Evolutionary conservation across 1,284 basidiomycete species (phyloP).

Genomic region (Trametes sp.): DNA sequence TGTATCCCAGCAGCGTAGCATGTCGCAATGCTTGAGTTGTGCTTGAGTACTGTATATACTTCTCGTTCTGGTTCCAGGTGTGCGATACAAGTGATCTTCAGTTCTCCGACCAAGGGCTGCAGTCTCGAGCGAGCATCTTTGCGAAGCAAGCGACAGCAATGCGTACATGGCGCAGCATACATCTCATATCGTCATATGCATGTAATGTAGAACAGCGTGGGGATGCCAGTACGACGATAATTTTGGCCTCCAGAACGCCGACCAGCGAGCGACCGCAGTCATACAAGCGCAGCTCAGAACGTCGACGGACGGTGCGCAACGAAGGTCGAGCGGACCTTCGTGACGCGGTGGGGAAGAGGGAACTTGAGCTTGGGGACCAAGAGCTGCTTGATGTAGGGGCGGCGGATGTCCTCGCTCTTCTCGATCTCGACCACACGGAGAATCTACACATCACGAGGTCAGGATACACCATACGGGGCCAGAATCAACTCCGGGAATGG

Average conservation of each 20-base stretch:
- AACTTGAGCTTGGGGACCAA: slow-evolving; percentile 92
- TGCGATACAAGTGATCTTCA: no score
- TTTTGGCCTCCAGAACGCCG: slow-evolving; percentile 24
- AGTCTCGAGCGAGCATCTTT: slow-evolving; percentile 5
- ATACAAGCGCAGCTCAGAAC: slow-evolving; percentile 49
- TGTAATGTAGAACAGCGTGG: slow-evolving; percentile 23
- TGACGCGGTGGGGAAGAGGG: slow-evolving; percentile 95
- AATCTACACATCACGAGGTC: slow-evolving; percentile 71
- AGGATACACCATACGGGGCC: no score
- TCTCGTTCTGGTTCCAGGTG: no score
- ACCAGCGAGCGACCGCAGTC: slow-evolving; percentile 5
- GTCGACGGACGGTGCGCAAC: slow-evolving; percentile 76
- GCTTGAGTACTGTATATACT: no score
- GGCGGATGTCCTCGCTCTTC: slow-evolving; percentile 92
- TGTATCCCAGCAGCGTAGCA: no score
- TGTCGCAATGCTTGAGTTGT: no score
- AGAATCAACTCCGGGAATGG: no score
- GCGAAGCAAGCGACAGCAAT: slow-evolving; percentile 9
- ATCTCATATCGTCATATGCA: slow-evolving; percentile 35
- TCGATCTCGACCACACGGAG: slow-evolving; percentile 94
- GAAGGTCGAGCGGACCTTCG: slow-evolving; percentile 76
- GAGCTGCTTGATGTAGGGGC: slow-evolving; percentile 98
- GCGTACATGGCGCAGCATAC: slow-evolving; percentile 28
- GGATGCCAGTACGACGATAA: slow-evolving; percentile 23
- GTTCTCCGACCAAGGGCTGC: no score